phyloP scores from a whole-genome alignment of 225 moss, liverwort and hornwort species.

The Marchantia paleacea region DNA sequence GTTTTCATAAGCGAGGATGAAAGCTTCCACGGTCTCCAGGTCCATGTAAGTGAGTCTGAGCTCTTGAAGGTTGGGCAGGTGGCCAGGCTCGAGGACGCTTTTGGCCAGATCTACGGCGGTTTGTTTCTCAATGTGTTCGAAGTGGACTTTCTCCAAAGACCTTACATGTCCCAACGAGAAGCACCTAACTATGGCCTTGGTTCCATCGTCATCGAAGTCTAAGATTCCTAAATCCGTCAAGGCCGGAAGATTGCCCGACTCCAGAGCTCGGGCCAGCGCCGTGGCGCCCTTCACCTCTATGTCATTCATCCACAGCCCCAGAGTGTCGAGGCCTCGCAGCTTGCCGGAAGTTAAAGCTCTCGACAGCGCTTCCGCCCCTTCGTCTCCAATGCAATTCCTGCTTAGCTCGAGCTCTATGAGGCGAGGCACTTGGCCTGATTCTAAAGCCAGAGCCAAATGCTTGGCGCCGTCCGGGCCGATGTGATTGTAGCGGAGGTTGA shows the following conservation, averaged over 20 bases:
- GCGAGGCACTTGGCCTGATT: constrained; percentile 7
- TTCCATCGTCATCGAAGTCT: constrained; percentile 20
- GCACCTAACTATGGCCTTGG: constrained; percentile 3
- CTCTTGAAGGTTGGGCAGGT: constrained; percentile 16
- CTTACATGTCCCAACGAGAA: constrained; percentile 12
- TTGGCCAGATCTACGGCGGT: constrained; percentile 14
- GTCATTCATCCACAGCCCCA: constrained; percentile 19
- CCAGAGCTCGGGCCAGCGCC: constrained; percentile 13
- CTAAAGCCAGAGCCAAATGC: constrained; percentile 5
- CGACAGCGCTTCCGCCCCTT: constrained; percentile 17
- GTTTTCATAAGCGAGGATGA: constrained; percentile 13
- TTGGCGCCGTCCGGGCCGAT: constrained; percentile 5
- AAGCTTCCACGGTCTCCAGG: neutral
- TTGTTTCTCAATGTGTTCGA: constrained; percentile 17
- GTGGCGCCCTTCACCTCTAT: constrained; percentile 15
- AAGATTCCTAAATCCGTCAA: constrained; percentile 16
- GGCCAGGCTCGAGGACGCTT: constrained; percentile 19
- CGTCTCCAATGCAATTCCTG: constrained; percentile 16
- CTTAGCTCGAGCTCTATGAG: constrained; percentile 18
- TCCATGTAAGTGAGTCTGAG: constrained; percentile 20
- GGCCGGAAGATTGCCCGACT: constrained; percentile 17
- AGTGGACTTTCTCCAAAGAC: constrained; percentile 16
- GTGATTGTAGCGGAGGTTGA: constrained; percentile 12
- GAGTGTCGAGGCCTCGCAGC: constrained; percentile 10
- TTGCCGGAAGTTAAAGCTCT: constrained; percentile 11